phyloP scores from a whole-genome alignment of 2,329 filamentous ascomycete species.

The Colletotrichum sp. region DNA sequence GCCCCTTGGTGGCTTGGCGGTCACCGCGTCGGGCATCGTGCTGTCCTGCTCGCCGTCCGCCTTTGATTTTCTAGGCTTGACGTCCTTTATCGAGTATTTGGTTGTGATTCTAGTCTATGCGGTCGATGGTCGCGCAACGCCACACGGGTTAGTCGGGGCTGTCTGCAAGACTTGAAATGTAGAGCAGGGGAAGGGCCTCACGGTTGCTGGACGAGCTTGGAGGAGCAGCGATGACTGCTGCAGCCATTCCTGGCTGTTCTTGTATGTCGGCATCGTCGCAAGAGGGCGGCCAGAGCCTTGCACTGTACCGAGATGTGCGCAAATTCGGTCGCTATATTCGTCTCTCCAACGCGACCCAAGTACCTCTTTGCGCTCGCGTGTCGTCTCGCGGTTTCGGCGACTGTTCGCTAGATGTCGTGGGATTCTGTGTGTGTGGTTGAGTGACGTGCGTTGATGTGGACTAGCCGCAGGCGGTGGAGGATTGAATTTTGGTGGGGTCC shows the following conservation, averaged over 20 bases:
- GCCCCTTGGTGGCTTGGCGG: constrained; percentile 62
- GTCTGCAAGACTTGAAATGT: neutral
- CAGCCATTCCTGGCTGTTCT: constrained; percentile 89
- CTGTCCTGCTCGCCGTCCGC: constrained; percentile 31
- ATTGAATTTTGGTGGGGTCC: constrained; percentile 13
- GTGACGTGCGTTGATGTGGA: neutral
- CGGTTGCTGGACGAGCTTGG: constrained; percentile 83
- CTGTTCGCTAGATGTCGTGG: neutral
- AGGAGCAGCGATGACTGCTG: constrained; percentile 85
- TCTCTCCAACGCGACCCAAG: neutral
- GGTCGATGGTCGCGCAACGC: constrained; percentile 11
- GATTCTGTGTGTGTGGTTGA: neutral
- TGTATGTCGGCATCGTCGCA: constrained; percentile 77
- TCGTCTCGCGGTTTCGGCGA: neutral
- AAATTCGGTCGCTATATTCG: neutral
- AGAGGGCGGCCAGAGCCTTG: neutral
- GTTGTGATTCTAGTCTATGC: constrained; percentile 86
- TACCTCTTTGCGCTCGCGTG: neutral
- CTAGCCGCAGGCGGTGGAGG: neutral
- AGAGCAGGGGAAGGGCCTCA: constrained; percentile 50
- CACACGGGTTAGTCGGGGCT: neutral
- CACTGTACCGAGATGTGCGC: neutral
- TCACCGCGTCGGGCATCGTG: constrained; percentile 27
- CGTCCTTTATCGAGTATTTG: constrained; percentile 77
- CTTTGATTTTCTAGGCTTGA: constrained; percentile 31